Evolutionary conservation across 192 early-diverging fungal genomes (phyloP).

Genomic region (Backusella australiensis): DNA sequence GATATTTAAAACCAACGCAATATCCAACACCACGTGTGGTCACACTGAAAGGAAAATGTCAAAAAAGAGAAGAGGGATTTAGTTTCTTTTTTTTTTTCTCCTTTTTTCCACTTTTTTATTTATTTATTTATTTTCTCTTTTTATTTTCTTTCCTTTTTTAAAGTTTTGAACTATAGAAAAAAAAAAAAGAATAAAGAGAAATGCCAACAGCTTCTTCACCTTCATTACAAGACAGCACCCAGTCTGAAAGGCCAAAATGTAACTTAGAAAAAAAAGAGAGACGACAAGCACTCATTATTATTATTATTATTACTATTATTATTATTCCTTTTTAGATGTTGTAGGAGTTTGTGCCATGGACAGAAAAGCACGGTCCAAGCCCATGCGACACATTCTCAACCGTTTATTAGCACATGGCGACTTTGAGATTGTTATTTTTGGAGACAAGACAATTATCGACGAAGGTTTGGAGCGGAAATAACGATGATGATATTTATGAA

Average conservation of each 20-base stretch:
- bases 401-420: slow-evolving; percentile 56
- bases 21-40: neutral
- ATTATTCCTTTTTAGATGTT: slow-evolving; percentile 38
- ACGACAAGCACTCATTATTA: neutral
- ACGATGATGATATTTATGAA: neutral
- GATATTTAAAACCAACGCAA: neutral
- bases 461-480: slow-evolving; percentile 56
- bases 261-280: neutral
- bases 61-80: neutral
- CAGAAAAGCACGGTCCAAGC: slow-evolving; percentile 92
- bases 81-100: neutral
- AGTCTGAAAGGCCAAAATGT: neutral
- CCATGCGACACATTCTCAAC: slow-evolving; percentile 92
- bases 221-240: neutral
- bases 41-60: slow-evolving; percentile 1
- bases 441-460: slow-evolving; percentile 94
- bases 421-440: slow-evolving; percentile 90
- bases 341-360: slow-evolving; percentile 93
- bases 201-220: slow-evolving; percentile 8
- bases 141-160: neutral
- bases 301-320: neutral
- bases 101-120: too few species aligned
- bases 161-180: neutral
- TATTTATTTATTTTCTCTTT: neutral
- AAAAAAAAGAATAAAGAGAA: neutral